These are phyloP conservation scores for Bruguiera hainesii DNA, from an alignment of 441 rosid genomes.

Conservation along the genomic window DNA sequence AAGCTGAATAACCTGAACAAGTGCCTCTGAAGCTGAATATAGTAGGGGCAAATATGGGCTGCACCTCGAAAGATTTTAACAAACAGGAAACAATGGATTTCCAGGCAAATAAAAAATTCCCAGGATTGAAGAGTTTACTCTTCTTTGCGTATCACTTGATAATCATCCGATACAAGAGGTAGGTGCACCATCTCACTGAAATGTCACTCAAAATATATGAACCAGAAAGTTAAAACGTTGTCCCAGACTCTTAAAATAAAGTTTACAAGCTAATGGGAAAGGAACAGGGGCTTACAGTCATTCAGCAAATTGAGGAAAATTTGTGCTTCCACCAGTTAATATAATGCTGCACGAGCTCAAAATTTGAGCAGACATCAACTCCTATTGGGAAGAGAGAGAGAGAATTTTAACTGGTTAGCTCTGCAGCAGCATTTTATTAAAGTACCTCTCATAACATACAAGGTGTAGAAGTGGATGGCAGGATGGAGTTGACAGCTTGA, in stretches of 20 bases:
- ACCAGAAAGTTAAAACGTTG: neutral
- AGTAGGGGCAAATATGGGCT: slow-evolving; percentile 52
- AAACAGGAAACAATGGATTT: slow-evolving; percentile 12
- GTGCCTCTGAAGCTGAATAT: too few species aligned
- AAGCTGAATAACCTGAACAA: too few species aligned
- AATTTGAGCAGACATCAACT: too few species aligned
- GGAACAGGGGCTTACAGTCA: slow-evolving; percentile 55
- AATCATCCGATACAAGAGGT: slow-evolving; percentile 83
- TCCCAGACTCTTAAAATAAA: too few species aligned
- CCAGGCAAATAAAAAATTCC: slow-evolving; percentile 17
- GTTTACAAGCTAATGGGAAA: slow-evolving; percentile 6
- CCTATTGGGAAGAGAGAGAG: too few species aligned
- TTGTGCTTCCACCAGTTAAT: slow-evolving; percentile 86
- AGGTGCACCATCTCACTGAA: slow-evolving; percentile 78
- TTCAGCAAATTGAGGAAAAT: slow-evolving; percentile 69
- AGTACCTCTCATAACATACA: too few species aligned
- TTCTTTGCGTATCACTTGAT: slow-evolving; percentile 68
- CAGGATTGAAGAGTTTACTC: slow-evolving; percentile 47
- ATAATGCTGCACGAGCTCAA: slow-evolving; percentile 57
- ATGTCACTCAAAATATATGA: slow-evolving; percentile 13
- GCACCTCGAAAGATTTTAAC: neutral
- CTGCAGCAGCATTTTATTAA: too few species aligned
- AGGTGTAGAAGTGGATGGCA: too few species aligned
- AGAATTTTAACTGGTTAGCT: too few species aligned
- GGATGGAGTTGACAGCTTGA: too few species aligned